Base-by-base conservation (phyloP, 495 filamentous ascomycete genomes). In the Lasiosphaeria ovina region DNA sequence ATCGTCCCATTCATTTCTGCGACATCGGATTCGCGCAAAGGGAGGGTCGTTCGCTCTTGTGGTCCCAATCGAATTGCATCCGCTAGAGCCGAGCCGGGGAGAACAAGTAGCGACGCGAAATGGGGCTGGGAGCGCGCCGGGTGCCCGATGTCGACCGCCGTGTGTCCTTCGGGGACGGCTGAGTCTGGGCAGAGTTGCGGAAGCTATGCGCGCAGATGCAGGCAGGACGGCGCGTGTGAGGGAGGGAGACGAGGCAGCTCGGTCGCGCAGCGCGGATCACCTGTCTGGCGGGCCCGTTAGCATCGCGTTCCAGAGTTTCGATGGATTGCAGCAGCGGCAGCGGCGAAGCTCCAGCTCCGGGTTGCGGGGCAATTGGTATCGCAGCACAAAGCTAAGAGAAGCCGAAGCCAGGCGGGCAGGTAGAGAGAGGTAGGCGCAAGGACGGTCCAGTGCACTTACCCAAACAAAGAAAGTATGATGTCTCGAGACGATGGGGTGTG, bases 1-100 rank as follows among this genome's bases (percentile, higher is more conserved):
- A 81, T 81, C 71, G 62, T 79, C 75, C 59, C 63, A 62, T 68
- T 68, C 67, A 72, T 72, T 65, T 60, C 54, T 63, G 58, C 55
- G 62, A 67, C 70, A 71, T 72, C 51, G 66, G 70, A 63, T 56
- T 62, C 35, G 35, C 60, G 24, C 54, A 66, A 64, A 62, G 58
- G 55, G 50, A 55, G n/a, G 45, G 45, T 55, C 33, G 60, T 12
- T 33, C 31, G 59, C 35, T 31, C 11, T 31, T 11, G 50, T 54
- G 40, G 31, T 31, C 16, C 32, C 17, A 50, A 9, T 48, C 42
- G 45, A 35, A 24, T 24, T 24, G 33, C 6, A 35, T 49, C 50
- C 10, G 11, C 47, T 31, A 4, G 51, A 7, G 6, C 48, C 55
- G 51, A 31, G 31, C 31, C 44, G 12, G 51, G 12, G 33, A 11